Conservation (phyloP, 345 rosid species). For the Raphanus raphanistrum region DNA sequence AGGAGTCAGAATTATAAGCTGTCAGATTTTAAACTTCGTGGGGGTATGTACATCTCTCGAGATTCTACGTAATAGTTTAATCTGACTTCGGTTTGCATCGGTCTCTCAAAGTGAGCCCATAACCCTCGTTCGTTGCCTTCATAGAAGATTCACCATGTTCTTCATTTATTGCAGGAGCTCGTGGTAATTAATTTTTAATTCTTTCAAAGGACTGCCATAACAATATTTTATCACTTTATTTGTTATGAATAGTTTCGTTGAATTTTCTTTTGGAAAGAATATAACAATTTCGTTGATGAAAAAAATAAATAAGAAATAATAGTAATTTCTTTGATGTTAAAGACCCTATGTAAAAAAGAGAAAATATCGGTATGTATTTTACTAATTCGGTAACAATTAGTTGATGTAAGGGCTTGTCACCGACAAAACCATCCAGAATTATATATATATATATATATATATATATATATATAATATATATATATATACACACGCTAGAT, state of each 20-base stretch:
- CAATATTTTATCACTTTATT: background rate
- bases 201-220: background rate
- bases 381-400: background rate
- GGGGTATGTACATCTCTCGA: background rate
- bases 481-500: no score
- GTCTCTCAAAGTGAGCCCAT: constrained; percentile 10
- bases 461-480: background rate
- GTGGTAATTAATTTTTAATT: background rate
- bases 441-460: background rate
- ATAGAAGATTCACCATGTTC: constrained; percentile 34
- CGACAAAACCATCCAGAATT: constrained; percentile 23
- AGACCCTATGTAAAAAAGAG: background rate
- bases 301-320: no score
- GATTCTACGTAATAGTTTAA: constrained; percentile 12
- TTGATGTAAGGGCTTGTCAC: constrained; percentile 15
- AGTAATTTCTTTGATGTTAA: background rate
- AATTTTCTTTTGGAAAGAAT: no score
- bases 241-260: background rate
- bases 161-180: constrained; percentile 24
- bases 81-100: constrained; percentile 22
- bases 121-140: constrained; percentile 38
- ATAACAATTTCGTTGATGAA: no score
- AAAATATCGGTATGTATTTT: background rate
- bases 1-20: constrained; percentile 13
- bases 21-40: background rate